These are phyloP conservation scores for Yarrowia divulgata DNA, from an alignment of 805 yeast genomes.

Conservation along the genomic window DNA sequence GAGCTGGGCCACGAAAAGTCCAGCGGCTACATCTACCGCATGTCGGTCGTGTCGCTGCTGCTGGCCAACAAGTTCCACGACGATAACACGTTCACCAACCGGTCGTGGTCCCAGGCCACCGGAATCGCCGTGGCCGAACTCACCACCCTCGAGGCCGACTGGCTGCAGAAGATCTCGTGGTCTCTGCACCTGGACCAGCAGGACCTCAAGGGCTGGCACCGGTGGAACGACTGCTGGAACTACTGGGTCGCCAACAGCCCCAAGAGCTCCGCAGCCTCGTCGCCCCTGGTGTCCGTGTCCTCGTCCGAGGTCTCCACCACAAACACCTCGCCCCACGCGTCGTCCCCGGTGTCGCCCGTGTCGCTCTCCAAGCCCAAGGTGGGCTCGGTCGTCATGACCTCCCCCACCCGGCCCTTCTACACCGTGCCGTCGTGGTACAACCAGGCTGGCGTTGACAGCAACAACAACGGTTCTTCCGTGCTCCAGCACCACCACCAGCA, in stretches of 20 bases:
- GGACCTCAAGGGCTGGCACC: constrained; percentile 49
- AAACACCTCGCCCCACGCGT: constrained; percentile 30
- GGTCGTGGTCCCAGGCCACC: constrained; percentile 96
- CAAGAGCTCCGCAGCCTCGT: constrained; percentile 31
- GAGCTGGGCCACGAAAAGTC: constrained; percentile 49
- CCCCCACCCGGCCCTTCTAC: constrained; percentile 43
- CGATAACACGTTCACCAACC: constrained; percentile 94
- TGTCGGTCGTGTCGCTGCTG: constrained; percentile 71
- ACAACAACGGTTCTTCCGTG: background rate
- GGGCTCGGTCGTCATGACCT: constrained; percentile 19
- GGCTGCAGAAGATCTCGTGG: constrained; percentile 72
- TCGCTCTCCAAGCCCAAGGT: constrained; percentile 35
- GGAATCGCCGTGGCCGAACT: constrained; percentile 69
- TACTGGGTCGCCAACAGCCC: constrained; percentile 41
- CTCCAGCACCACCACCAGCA: constrained; percentile 7
- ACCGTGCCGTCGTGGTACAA: constrained; percentile 47
- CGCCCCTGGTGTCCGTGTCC: constrained; percentile 17
- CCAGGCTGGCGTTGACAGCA: background rate
- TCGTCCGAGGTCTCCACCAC: constrained; percentile 25
- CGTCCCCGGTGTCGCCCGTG: constrained; percentile 34
- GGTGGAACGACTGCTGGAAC: constrained; percentile 50
- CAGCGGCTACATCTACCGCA: constrained; percentile 54
- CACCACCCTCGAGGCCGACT: constrained; percentile 71
- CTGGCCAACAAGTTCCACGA: constrained; percentile 94
- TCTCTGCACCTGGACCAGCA: constrained; percentile 55